A percentile compares a stretch with the other conserved stretches of the same genome.
These are phyloP conservation scores for Platanus orientalis DNA, from an alignment of 164 flowering plant species.

Conservation along the genomic window DNA sequence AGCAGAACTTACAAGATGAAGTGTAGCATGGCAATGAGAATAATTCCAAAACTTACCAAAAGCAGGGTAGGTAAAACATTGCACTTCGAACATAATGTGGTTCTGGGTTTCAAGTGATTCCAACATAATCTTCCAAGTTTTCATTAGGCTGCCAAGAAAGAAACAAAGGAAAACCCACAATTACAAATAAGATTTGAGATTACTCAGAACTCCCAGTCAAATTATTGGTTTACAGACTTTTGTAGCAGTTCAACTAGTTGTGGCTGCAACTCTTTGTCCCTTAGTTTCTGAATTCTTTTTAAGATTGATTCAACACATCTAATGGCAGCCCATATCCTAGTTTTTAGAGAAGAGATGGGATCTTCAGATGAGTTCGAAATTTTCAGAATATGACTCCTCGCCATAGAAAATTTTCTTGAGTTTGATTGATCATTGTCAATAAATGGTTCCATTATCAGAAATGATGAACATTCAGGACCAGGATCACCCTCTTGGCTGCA, in stretches of 20 bases:
- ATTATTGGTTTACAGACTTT: too few relatives aligned
- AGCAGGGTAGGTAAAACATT: slow-evolving; percentile 12
- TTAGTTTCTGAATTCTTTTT: too few relatives aligned
- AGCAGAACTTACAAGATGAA: slow-evolving; percentile 22
- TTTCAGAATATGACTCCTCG: slow-evolving; percentile 13
- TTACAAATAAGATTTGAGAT: not conserved
- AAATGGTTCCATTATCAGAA: slow-evolving; percentile 16
- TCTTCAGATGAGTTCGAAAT: slow-evolving; percentile 16
- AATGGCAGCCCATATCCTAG: too few relatives aligned
- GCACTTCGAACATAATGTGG: slow-evolving; percentile 14
- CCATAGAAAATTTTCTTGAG: slow-evolving; percentile 20
- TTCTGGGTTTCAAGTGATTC: slow-evolving; percentile 22
- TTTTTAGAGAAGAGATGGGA: slow-evolving; percentile 26
- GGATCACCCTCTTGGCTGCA: slow-evolving; percentile 20
- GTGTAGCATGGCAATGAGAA: slow-evolving; percentile 24
- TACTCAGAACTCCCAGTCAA: not conserved
- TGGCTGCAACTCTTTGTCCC: too few relatives aligned
- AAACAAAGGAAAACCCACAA: not conserved
- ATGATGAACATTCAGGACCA: slow-evolving; percentile 16
- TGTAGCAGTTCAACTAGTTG: too few relatives aligned
- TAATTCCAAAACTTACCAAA: slow-evolving; percentile 12
- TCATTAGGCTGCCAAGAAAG: slow-evolving; percentile 15
- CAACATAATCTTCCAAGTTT: slow-evolving; percentile 23
- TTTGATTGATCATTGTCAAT: slow-evolving; percentile 24
- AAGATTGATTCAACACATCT: too few relatives aligned